Conservation (phyloP, 2,329 filamentous ascomycete species). For the Epichloe glyceriae region DNA sequence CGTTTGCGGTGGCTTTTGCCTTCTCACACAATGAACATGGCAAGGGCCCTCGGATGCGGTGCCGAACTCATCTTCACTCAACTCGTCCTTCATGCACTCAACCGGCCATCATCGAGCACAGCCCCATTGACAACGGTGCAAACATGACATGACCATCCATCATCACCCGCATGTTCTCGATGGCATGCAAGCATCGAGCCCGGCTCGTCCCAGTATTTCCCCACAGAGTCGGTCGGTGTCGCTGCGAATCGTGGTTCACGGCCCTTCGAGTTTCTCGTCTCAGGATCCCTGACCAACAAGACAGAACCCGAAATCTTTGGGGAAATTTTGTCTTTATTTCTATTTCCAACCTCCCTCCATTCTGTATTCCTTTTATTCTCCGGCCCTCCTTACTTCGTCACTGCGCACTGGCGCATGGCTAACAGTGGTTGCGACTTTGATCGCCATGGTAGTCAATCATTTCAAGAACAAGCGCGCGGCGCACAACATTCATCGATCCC, state of each 20-base stretch:
- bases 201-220: not conserved
- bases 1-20: not conserved
- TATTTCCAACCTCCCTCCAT: not conserved
- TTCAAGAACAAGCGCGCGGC: conserved; percentile 32
- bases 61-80: not conserved
- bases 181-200: not conserved
- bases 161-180: not conserved
- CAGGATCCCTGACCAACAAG: not conserved
- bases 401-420: conserved; percentile 1
- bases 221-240: not conserved
- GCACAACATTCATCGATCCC: conserved; percentile 27
- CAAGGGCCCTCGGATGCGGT: not conserved
- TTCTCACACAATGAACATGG: not conserved
- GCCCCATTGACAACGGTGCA: not conserved
- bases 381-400: not conserved
- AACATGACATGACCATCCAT: not conserved
- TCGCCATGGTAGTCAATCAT: conserved; percentile 29
- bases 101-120: not conserved
- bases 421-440: conserved; percentile 5
- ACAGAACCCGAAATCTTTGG: not conserved
- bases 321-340: not conserved
- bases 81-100: not conserved
- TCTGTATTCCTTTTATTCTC: not conserved
- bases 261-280: not conserved
- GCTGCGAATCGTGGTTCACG: not conserved